phyloP scores from a whole-genome alignment of 495 filamentous ascomycete genomes.

The Xylaria cubensis region DNA sequence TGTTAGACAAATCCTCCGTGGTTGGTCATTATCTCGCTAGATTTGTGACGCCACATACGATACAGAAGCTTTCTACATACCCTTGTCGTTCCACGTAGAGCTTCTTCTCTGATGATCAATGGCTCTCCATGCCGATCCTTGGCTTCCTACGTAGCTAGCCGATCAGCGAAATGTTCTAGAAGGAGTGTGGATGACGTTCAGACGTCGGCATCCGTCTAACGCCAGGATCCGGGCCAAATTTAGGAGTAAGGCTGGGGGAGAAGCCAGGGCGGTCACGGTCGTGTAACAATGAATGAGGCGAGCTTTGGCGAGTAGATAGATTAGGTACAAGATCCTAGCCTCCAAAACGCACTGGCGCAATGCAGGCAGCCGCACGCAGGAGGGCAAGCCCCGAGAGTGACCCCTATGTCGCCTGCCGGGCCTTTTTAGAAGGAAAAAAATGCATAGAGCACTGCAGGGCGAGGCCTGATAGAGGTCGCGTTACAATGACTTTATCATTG shows the following conservation, averaged over 20 bases:
- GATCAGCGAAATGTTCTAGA: conserved; percentile 40
- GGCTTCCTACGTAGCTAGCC: conserved; percentile 27
- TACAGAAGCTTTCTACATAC: conserved; percentile 7
- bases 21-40: conserved; percentile 19
- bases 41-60: conserved; percentile 13
- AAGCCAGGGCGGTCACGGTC: conserved; percentile 21
- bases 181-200: conserved; percentile 31
- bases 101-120: conserved; percentile 17
- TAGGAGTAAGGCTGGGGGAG: conserved; percentile 27
- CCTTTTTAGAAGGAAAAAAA: conserved; percentile 28
- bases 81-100: conserved; percentile 12
- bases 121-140: conserved; percentile 21
- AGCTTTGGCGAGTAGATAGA: conserved; percentile 30
- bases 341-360: conserved; percentile 26
- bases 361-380: conserved; percentile 38
- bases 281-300: conserved; percentile 30
- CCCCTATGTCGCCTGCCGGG: conserved; percentile 36
- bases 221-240: conserved; percentile 26
- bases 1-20: conserved; percentile 2
- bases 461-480: neutral
- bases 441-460: conserved; percentile 19
- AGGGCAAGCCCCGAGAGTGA: conserved; percentile 39
- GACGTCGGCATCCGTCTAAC: conserved; percentile 30
- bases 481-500: conserved; percentile 19
- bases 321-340: conserved; percentile 9